A percentile compares a stretch with the other conserved stretches of the same genome.
phyloP scores from a whole-genome alignment of 1,139 yeast species.

The Magnusiomyces tetraspermus region DNA sequence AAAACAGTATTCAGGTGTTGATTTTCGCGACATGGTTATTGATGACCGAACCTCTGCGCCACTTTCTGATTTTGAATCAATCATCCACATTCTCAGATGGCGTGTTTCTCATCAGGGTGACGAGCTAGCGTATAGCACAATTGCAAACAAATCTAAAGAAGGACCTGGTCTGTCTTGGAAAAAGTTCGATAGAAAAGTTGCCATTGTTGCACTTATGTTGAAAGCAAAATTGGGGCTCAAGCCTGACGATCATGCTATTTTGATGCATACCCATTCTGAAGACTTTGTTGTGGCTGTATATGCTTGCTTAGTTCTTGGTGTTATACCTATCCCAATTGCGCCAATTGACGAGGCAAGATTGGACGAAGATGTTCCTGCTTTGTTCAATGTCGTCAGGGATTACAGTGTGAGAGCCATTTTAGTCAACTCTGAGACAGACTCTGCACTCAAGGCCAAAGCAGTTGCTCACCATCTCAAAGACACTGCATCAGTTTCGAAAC shows the following conservation, averaged over 20 bases:
- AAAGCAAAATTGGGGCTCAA: conserved; percentile 41
- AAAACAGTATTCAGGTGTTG: conserved; percentile 69
- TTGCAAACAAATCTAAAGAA: conserved; percentile 37
- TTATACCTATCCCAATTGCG: conserved; percentile 69
- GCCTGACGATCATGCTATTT: conserved; percentile 63
- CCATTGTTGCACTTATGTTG: conserved; percentile 57
- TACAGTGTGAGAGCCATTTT: conserved; percentile 64
- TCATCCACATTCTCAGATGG: conserved; percentile 69
- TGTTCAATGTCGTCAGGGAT: conserved; percentile 57
- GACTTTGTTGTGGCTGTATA: conserved; percentile 75
- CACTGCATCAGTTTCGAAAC: conserved; percentile 35
- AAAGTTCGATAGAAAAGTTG: conserved; percentile 67
- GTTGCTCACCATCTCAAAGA: conserved; percentile 56
- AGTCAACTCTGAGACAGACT: conserved; percentile 69
- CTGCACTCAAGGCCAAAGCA: conserved; percentile 55
- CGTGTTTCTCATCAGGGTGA: conserved; percentile 69
- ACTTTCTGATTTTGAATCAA: conserved; percentile 60
- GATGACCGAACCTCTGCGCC: conserved; percentile 74
- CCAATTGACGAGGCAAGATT: conserved; percentile 63
- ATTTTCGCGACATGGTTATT: conserved; percentile 58
- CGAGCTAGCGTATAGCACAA: conserved; percentile 66
- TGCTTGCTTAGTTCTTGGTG: conserved; percentile 79
- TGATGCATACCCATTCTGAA: conserved; percentile 82
- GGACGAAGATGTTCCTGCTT: conserved; percentile 66
- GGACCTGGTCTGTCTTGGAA: conserved; percentile 70